A percentile compares a stretch with the other conserved stretches of the same genome.
Evolutionary conservation across 176 grass and related monocot species (phyloP).

Genomic region (Alloteropsis semialata): DNA sequence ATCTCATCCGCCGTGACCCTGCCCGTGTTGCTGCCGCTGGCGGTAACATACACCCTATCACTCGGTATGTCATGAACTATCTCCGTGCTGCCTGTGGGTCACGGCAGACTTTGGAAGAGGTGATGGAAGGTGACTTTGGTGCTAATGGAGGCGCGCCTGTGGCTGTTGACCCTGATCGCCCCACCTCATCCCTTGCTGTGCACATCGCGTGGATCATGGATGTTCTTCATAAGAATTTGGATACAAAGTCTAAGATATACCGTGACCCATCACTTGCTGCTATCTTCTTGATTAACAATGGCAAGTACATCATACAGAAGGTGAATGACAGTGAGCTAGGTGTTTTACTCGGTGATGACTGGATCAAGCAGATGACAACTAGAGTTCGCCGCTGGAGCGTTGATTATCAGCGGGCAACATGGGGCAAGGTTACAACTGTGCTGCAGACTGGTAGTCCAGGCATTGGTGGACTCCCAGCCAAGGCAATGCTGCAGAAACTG

Average conservation of each 20-base stretch:
- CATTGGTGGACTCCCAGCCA: conserved; percentile 36
- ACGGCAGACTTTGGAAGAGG: conserved; percentile 75
- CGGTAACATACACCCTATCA: conserved; percentile 81
- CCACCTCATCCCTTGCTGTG: conserved; percentile 79
- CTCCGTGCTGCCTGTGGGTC: conserved; percentile 85
- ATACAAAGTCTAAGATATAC: conserved; percentile 82
- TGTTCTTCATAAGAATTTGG: conserved; percentile 81
- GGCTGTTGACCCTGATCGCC: conserved; percentile 66
- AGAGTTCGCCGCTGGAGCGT: conserved; percentile 76
- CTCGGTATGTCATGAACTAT: conserved; percentile 95
- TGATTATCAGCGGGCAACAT: conserved; percentile 74
- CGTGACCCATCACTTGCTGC: conserved; percentile 67
- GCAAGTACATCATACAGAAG: conserved; percentile 88
- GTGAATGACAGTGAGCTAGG: conserved; percentile 78
- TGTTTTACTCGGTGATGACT: conserved; percentile 77
- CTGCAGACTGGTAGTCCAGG: conserved; percentile 64
- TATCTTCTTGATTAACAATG: conserved; percentile 91
- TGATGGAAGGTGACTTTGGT: conserved; percentile 77
- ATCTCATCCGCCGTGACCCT: conserved; percentile 93
- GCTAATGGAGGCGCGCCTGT: conserved; percentile 31
- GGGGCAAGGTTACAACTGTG: conserved; percentile 77
- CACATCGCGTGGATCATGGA: conserved; percentile 98
- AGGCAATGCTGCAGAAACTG: conserved; percentile 65
- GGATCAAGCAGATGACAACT: conserved; percentile 74
- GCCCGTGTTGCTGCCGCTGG: conserved; percentile 55